phyloP scores from a whole-genome alignment of 2,329 filamentous ascomycete species.

The Fusarium haematococcum region DNA sequence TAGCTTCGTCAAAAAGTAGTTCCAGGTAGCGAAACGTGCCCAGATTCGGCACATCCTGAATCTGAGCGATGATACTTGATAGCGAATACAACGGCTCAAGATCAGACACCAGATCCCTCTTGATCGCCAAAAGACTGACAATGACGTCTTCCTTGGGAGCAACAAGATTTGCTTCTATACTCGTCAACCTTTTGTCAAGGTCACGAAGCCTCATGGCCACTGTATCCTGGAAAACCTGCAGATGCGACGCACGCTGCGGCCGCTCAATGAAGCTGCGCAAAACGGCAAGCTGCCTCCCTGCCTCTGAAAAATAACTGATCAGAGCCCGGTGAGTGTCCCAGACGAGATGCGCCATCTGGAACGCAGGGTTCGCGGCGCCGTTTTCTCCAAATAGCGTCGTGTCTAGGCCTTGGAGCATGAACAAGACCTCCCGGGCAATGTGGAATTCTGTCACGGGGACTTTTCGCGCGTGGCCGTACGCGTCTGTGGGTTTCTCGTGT shows the following conservation, averaged over 20 bases:
- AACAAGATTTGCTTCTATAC: slow-evolving; percentile 71
- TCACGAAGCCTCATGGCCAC: slow-evolving; percentile 66
- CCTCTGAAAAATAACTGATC: slow-evolving; percentile 60
- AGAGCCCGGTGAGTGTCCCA: slow-evolving; percentile 64
- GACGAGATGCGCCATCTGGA: slow-evolving; percentile 61
- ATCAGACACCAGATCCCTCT: slow-evolving; percentile 65
- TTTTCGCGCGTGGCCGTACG: slow-evolving; percentile 51
- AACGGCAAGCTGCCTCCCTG: slow-evolving; percentile 57
- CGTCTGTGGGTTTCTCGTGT: slow-evolving; percentile 47
- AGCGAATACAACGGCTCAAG: slow-evolving; percentile 70
- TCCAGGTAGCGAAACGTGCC: slow-evolving; percentile 82
- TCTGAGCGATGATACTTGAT: slow-evolving; percentile 69
- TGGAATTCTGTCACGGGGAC: slow-evolving; percentile 76
- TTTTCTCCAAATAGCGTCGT: slow-evolving; percentile 75
- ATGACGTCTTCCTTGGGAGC: slow-evolving; percentile 63
- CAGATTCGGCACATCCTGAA: slow-evolving; percentile 61
- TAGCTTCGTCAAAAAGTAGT: slow-evolving; percentile 77
- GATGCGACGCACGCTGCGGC: slow-evolving; percentile 64
- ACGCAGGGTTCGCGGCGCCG: slow-evolving; percentile 54
- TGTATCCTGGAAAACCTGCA: slow-evolving; percentile 79
- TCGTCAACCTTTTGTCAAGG: slow-evolving; percentile 70
- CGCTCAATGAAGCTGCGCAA: slow-evolving; percentile 59
- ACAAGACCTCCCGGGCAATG: slow-evolving; percentile 80
- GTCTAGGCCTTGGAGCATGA: slow-evolving; percentile 84
- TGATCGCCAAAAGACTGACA: slow-evolving; percentile 75